A percentile compares a stretch with the other conserved stretches of the same genome.
Conservation (phyloP, 2,329 filamentous ascomycete species). For the Botryotinia convoluta region DNA sequence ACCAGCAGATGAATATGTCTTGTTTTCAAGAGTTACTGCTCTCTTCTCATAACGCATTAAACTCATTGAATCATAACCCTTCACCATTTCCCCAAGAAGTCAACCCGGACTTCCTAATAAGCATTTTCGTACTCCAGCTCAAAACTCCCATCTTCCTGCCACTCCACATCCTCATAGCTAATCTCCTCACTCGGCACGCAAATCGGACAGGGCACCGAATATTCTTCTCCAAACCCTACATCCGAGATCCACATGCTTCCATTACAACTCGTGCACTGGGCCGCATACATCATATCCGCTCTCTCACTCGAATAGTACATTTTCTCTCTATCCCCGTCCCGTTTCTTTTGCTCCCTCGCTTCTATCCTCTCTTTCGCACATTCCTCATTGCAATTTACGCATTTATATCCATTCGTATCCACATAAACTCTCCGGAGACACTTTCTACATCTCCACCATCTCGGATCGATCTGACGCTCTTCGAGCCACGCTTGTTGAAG, state of each 20-base stretch:
- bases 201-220: constrained; percentile 9
- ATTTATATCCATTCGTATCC: constrained; percentile 27
- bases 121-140: neutral
- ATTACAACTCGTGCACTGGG: neutral
- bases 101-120: neutral
- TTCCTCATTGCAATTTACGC: constrained; percentile 27
- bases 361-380: constrained; percentile 29
- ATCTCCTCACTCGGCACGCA: constrained; percentile 1
- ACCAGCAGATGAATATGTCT: neutral
- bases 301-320: too few relatives aligned
- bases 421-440: constrained; percentile 31
- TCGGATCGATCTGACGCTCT: constrained; percentile 26
- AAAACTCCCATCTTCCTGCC: neutral
- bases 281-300: neutral
- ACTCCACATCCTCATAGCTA: neutral
- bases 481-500: constrained; percentile 30
- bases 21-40: neutral
- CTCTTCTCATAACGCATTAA: neutral
- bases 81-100: neutral
- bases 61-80: neutral
- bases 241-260: neutral
- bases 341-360: constrained; percentile 5
- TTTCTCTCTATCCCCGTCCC: neutral
- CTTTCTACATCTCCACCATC: constrained; percentile 34
- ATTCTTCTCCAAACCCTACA: neutral